These are phyloP conservation scores for Kodamaea fungicola DNA, from an alignment of 1,139 yeast species.

Conservation along the genomic window DNA sequence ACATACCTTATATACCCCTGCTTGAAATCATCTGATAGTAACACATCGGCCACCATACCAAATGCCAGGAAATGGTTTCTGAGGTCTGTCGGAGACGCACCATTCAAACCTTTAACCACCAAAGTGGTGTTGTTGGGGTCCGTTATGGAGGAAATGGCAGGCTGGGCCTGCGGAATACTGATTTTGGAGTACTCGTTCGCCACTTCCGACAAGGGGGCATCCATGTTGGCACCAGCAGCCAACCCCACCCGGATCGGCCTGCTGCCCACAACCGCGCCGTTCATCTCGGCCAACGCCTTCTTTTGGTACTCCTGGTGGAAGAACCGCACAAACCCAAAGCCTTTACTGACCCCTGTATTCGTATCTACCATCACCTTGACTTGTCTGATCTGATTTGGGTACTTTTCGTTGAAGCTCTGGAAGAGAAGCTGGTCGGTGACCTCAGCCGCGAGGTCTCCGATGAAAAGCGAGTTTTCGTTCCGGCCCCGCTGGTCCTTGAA, in stretches of 20 bases:
- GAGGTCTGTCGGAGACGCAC: constrained; percentile 29
- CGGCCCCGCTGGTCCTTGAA: constrained; percentile 8
- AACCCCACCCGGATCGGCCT: constrained; percentile 67
- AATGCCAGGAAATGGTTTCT: constrained; percentile 26
- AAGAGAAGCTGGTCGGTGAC: constrained; percentile 70
- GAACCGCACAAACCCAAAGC: constrained; percentile 92
- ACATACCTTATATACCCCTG: constrained; percentile 27
- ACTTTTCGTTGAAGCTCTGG: constrained; percentile 66
- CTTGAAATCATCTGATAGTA: constrained; percentile 19
- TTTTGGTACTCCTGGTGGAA: constrained; percentile 67
- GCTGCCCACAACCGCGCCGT: constrained; percentile 70
- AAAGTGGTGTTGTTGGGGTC: constrained; percentile 37
- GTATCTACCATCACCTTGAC: constrained; percentile 88
- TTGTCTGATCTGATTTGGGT: constrained; percentile 68
- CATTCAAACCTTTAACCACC: constrained; percentile 26
- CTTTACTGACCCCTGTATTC: constrained; percentile 69
- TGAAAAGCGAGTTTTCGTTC: constrained; percentile 69
- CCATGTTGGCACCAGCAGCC: constrained; percentile 22
- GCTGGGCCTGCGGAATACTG: constrained; percentile 30
- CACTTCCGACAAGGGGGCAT: constrained; percentile 1
- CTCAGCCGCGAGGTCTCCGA: constrained; percentile 79
- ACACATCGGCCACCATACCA: constrained; percentile 32
- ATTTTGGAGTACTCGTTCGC: constrained; percentile 12
- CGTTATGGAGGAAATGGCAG: constrained; percentile 27
- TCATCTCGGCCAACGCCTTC: constrained; percentile 77